Evolutionary conservation across 2,329 filamentous ascomycete species (phyloP), one percentile per base, ranked within the genome.

Genomic region (Colletotrichum sp.): DNA sequence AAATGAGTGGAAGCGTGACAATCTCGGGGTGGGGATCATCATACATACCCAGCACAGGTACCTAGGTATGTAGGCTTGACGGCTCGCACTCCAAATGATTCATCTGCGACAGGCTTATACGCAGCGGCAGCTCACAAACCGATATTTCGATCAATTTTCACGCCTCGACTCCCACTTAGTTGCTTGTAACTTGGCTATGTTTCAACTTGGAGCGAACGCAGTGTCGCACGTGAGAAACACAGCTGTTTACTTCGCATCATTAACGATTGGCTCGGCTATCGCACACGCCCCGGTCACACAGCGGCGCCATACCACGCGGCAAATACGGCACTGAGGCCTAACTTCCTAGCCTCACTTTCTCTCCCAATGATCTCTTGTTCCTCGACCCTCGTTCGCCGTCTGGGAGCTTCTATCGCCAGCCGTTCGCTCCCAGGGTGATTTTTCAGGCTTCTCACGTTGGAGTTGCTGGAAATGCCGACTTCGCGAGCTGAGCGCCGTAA

Each of bases 361-460:
- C 2, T n/a, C 19, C 19, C 0, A 49, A n/a, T 49, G 6, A 49
- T n/a, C 39, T 22, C 9, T 49, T 12, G 39, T 12, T 12, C 39
- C 19, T 1, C 9, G 39, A n/a, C 16, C 36, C 5, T 49, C 4
- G 19, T 49, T 1, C 39, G 5, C 3, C 39, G 0, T n/a, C 16
- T n/a, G 3, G 9, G 39, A n/a, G 39, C 39, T n/a, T n/a, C 39
- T 2, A 49, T 12, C 39, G 19, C 4, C 39, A 6, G 19, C 39
- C 5, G 39, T n/a, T 0, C 9, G 39, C 39, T 0, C 9, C 3
- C 3, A 7, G 19, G 39, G 19, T 49, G 4, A 3, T n/a, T n/a
- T 6, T 19, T 0, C 5, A 44, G 19, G 19, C 19, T 1, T n/a
- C 39, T n/a, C 19, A 4, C 19, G 5, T 49, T n/a, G 19, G 19